A percentile compares a stretch with the other conserved stretches of the same genome.
These are phyloP conservation scores for Spergularia marina DNA, from an alignment of 148 eudicot genomes.

Conservation along the genomic window DNA sequence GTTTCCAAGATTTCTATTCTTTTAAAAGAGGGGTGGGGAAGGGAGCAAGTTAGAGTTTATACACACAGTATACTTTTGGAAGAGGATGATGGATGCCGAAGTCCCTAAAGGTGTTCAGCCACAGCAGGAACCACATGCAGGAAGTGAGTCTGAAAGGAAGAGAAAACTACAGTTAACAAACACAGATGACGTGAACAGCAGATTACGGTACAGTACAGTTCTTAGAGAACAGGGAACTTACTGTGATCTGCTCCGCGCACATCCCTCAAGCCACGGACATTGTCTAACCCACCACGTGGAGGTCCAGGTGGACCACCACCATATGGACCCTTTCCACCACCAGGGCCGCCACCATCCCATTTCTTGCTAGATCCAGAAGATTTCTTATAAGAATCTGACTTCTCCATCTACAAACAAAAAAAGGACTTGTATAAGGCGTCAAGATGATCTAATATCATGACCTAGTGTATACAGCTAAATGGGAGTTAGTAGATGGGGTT, in stretches of 20 bases:
- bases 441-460: neutral
- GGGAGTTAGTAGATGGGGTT: too few relatives aligned
- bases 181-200: neutral
- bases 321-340: constrained; percentile 85
- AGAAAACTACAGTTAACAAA: constrained; percentile 8
- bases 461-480: too few relatives aligned
- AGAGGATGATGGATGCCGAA: neutral
- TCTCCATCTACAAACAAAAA: constrained; percentile 64
- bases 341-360: constrained; percentile 97
- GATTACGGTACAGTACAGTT: neutral
- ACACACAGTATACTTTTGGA: neutral
- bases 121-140: constrained; percentile 97
- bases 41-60: neutral
- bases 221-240: constrained; percentile 33
- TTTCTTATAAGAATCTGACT: constrained; percentile 79
- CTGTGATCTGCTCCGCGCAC: constrained; percentile 78
- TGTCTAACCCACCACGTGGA: constrained; percentile 60
- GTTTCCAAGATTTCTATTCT: neutral
- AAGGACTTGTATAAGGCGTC: neutral
- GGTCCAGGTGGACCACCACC: constrained; percentile 93
- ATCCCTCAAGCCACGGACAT: constrained; percentile 70
- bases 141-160: constrained; percentile 56
- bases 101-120: constrained; percentile 21
- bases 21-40: neutral
- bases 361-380: constrained; percentile 73